A percentile compares a stretch with the other conserved stretches of the same genome.
Evolutionary conservation across 2,329 filamentous ascomycete genomes (phyloP).

Genomic region (Colletotrichum trifolii): DNA sequence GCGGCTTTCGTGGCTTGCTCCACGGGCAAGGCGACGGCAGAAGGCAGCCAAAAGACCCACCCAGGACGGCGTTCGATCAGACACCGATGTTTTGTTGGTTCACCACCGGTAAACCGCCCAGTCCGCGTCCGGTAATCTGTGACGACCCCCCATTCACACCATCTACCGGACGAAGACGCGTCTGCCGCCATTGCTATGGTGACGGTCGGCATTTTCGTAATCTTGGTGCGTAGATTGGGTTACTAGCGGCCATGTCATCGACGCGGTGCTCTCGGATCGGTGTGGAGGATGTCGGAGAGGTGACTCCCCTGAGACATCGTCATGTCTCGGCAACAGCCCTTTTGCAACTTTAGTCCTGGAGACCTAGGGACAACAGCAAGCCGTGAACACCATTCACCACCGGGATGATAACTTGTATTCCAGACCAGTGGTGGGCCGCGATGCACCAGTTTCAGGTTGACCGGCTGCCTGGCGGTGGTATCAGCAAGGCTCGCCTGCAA

Average conservation of each 20-base stretch:
- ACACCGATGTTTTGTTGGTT: neutral
- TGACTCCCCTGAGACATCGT: no score
- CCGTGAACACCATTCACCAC: neutral
- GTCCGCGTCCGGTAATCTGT: neutral
- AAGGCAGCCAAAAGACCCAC: slow-evolving; percentile 16
- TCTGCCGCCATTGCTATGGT: neutral
- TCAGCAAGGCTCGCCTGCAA: slow-evolving; percentile 9
- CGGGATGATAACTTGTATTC: slow-evolving; percentile 7
- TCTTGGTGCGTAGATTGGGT: no score
- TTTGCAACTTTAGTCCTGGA: no score
- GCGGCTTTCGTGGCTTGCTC: slow-evolving; percentile 3
- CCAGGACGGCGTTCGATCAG: neutral
- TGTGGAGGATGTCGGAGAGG: no score
- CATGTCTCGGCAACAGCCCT: no score
- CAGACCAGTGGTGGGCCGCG: slow-evolving; percentile 15
- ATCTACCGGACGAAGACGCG: neutral
- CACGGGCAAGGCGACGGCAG: slow-evolving; percentile 6
- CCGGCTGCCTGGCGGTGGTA: slow-evolving; percentile 14
- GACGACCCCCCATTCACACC: neutral
- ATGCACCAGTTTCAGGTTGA: slow-evolving; percentile 21
- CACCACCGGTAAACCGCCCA: neutral
- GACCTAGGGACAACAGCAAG: no score
- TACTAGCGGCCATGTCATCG: no score
- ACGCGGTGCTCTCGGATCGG: no score
- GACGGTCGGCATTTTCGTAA: no score